A percentile compares a stretch with the other conserved stretches of the same genome.
phyloP scores from a whole-genome alignment of 208 protist genomes.

The Tetramitus jugosus region DNA sequence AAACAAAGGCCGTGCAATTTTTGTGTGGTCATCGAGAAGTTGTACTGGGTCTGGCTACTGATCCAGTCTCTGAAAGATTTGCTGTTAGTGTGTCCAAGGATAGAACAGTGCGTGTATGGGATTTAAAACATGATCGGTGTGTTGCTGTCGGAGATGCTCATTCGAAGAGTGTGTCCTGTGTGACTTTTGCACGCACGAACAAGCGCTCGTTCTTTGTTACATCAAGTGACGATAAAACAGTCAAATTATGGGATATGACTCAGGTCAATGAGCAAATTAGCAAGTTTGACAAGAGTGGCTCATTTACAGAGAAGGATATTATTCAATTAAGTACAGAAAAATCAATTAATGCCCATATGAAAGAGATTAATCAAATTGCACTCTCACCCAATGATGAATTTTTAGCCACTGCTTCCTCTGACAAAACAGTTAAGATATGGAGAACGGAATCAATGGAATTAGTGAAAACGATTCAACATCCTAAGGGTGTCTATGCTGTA shows the following conservation, averaged over 20 bases:
- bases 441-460: not conserved
- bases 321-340: not conserved
- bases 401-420: slow-evolving; percentile 4
- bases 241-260: not conserved
- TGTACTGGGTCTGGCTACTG: not conserved
- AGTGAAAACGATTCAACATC: not conserved
- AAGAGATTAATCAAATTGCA: not conserved
- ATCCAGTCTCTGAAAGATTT: not conserved
- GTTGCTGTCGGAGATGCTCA: not conserved
- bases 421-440: slow-evolving; percentile 14
- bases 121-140: not conserved
- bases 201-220: not conserved
- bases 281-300: not conserved
- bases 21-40: not conserved
- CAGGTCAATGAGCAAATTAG: not conserved
- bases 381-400: not conserved
- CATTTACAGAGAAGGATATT: not conserved
- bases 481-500: not conserved
- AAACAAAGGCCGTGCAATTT: not conserved
- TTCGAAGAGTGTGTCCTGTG: not conserved
- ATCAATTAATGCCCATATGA: not conserved
- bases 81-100: slow-evolving; percentile 8
- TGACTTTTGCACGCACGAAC: not conserved
- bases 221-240: not conserved
- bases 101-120: slow-evolving; percentile 18